These are phyloP conservation scores for Xylaria castorea DNA, from an alignment of 495 filamentous ascomycete genomes.

Conservation along the genomic window DNA sequence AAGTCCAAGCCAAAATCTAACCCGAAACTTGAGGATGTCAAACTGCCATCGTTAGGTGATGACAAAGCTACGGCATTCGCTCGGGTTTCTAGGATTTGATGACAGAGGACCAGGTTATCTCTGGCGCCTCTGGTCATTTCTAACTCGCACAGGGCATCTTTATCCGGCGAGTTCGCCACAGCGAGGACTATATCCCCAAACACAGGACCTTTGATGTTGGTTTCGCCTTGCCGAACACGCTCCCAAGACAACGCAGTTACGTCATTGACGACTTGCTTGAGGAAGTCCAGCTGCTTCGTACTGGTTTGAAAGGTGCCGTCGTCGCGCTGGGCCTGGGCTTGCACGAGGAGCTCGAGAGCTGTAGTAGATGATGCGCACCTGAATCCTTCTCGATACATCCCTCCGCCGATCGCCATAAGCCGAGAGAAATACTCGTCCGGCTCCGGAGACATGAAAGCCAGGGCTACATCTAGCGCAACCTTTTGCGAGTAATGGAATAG, in stretches of 20 bases:
- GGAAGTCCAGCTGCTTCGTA: constrained; percentile 33
- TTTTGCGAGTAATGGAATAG: constrained; percentile 65
- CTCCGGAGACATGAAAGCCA: constrained; percentile 57
- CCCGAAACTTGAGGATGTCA: constrained; percentile 31
- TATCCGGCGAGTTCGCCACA: constrained; percentile 47
- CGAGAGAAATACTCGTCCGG: constrained; percentile 48
- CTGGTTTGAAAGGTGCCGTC: constrained; percentile 40
- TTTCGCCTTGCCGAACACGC: constrained; percentile 55
- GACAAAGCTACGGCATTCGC: constrained; percentile 21
- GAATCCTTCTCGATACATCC: constrained; percentile 57
- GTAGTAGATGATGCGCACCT: constrained; percentile 44
- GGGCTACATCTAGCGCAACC: constrained; percentile 56
- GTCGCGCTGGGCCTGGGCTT: constrained; percentile 40
- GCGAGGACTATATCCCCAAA: constrained; percentile 54
- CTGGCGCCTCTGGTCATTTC: constrained; percentile 34
- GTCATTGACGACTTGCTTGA: constrained; percentile 46
- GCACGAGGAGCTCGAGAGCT: constrained; percentile 48
- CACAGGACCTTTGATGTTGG: constrained; percentile 57
- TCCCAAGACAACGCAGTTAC: constrained; percentile 45
- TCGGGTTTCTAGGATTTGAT: constrained; percentile 35
- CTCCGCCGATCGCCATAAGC: constrained; percentile 51
- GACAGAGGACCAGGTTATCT: constrained; percentile 42
- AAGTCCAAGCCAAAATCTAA: constrained; percentile 35
- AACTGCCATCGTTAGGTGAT: constrained; percentile 14
- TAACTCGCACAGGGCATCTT: constrained; percentile 33